Evolutionary conservation across 2,329 filamentous ascomycete species (phyloP), one percentile per base, ranked within the genome.

Genomic region (Capronia epimyces): DNA sequence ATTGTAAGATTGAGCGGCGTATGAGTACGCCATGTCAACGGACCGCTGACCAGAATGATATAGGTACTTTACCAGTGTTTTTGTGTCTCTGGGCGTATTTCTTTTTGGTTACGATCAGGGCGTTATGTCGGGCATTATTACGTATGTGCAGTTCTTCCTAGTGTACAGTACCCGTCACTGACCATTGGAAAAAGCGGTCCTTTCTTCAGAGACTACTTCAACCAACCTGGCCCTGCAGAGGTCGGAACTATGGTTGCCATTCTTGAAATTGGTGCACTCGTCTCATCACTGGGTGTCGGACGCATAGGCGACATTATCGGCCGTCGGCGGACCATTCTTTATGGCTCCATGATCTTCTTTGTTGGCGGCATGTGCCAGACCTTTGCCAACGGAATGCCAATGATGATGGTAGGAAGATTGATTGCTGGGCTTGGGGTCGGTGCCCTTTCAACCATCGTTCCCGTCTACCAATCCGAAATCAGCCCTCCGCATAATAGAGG

Each of bases 201-300:
- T 8, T 87, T 86, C 68, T 98, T 98, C 68, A 87, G 84, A 68
- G 82, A 90, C 66, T 95, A 95, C 69, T 97, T 98, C 71, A 77
- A 90, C 63, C 83, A 97, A 63, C 93, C 93, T 16, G 85, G 87
- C 20, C 81, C 81, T 62, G 88, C 89, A 41, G 82, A 95, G 67
- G 84, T 98, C 52, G 93, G 91, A 53, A 97, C 90, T 22, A 97
- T 97, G 85, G 93, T 98, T 51, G 91, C 93, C 60, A 97, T 98
- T 63, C 79, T 98, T 52, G 91, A 96, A 71, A 76, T 97, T 46
- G 93, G 93, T 53, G 93, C 93, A 31, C 86, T 98, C 56, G 85
- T 95, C 63, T 86, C 91, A 16, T 97, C 91, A 1, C 72, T 98
- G 9, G 69, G 84, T 24, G 89, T 97, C 29, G 93, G 93, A 43